Percentiles rank a stretch among this genome's conserved stretches.
phyloP scores from a whole-genome alignment of 2,329 filamentous ascomycete genomes.

The Penicillium olsonii region DNA sequence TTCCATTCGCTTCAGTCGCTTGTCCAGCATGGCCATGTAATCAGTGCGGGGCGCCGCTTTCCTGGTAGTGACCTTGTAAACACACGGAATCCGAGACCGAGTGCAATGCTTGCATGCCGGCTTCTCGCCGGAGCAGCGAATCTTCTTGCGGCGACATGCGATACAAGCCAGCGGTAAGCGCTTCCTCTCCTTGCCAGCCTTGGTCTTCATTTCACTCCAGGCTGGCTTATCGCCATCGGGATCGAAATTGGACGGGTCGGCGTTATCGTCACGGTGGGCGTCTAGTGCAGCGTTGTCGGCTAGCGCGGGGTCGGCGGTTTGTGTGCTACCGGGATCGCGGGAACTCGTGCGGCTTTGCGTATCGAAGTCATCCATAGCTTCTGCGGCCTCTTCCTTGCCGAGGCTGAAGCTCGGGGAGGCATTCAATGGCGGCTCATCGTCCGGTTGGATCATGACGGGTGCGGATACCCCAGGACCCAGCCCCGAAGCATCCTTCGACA shows the following conservation, averaged over 20 bases:
- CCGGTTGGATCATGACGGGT: constrained; percentile 42
- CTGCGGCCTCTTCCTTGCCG: constrained; percentile 28
- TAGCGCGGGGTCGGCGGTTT: constrained; percentile 24
- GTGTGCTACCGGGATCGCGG: constrained; percentile 34
- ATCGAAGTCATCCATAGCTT: constrained; percentile 35
- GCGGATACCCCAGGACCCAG: constrained; percentile 36
- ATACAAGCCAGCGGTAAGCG: constrained; percentile 91
- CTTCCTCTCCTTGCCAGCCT: constrained; percentile 94
- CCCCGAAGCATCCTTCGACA: constrained; percentile 36
- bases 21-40: constrained; percentile 99
- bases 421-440: constrained; percentile 33
- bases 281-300: constrained; percentile 23
- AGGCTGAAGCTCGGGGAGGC: constrained; percentile 26
- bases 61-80: constrained; percentile 94
- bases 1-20: constrained; percentile 94
- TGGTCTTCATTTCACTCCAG: constrained; percentile 84
- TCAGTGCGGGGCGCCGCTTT: constrained; percentile 94
- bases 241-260: constrained; percentile 22
- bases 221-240: constrained; percentile 61
- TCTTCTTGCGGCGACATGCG: constrained; percentile 94
- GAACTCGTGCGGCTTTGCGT: constrained; percentile 39
- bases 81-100: constrained; percentile 87
- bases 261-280: constrained; percentile 22
- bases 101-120: constrained; percentile 96
- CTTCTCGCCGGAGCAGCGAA: constrained; percentile 95